Evolutionary conservation across 2,329 filamentous ascomycete genomes (phyloP), one percentile per base, ranked within the genome.

Genomic region (Colletotrichum sidae): DNA sequence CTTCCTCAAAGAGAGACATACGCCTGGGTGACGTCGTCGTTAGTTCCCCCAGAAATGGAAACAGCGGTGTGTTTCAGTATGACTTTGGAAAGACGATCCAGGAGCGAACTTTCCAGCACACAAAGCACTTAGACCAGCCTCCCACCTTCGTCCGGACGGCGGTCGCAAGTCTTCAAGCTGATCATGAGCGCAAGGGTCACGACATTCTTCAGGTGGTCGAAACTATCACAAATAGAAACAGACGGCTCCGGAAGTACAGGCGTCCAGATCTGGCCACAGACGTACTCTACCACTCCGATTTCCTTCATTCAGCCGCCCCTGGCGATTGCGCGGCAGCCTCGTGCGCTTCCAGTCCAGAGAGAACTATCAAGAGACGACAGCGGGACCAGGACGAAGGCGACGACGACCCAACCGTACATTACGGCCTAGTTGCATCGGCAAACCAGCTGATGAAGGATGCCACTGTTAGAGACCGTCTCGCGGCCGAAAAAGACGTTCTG

Each of bases 401-500:
- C 9, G 11, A 47, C 8, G 25, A 10, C 8, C 56, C 56, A 3
- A 45, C 65, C 4, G 62, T 70, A 8, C 71, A 74, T 51, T 71
- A 68, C 35, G 70, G 72, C 3, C 38, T 70, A 1, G 70, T 76
- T n/a, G 74, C 73, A 0, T 79, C 78, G 0, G 75, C 72, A 0
- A 76, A 80, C 47, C 67, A 70, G 4, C 74, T 81, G 0, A 76
- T 83, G 57, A 79, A 76, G 51, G 70, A 76, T 17, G 74, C 70
- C 0, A 2, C 25, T 0, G 57, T 66, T 2, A 69, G 80, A 11
- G 78, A 82, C 41, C 11, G 62, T 0, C 57, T 79, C 12, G 69
- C 71, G 0, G 34, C 47, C 0, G 49, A 70, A 2, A 55, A 69
- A 0, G 65, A 66, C 0, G 52, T 70, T 0, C 52, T 72, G 0